Percentiles rank a stretch among this genome's conserved stretches.
Conservation (phyloP, 1,284 basidiomycete species). For the Mycosarcoma maydis region DNA sequence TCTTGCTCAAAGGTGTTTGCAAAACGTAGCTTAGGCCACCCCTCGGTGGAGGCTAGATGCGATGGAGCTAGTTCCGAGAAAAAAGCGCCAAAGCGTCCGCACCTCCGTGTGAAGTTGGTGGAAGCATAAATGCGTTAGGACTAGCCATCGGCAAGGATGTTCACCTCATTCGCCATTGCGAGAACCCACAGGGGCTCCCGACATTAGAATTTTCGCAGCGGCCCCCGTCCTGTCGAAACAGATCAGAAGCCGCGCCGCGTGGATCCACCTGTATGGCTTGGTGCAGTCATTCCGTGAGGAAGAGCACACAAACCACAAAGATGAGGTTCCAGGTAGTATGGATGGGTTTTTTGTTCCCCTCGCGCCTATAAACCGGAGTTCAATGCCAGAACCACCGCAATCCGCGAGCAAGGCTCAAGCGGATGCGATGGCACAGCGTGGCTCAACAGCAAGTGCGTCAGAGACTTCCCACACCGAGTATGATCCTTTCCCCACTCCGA, state of each 20-base stretch:
- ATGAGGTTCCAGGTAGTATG: no score
- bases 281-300: no score
- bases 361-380: no score
- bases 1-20: not conserved
- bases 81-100: not conserved
- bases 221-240: not conserved
- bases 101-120: slow-evolving; percentile 1
- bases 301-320: no score
- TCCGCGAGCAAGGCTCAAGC: no score
- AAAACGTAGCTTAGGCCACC: slow-evolving; percentile 4
- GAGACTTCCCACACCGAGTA: no score
- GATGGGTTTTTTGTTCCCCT: no score
- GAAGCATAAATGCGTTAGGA: not conserved
- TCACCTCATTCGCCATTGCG: not conserved
- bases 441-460: no score
- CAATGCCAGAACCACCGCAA: no score
- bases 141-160: slow-evolving; percentile 5
- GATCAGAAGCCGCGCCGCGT: not conserved
- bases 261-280: no score
- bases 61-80: not conserved
- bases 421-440: no score
- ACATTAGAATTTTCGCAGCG: not conserved
- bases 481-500: no score
- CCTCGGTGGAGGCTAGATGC: slow-evolving; percentile 1
- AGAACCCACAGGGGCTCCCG: not conserved